Conservation (phyloP, 2,329 filamentous ascomycete genomes). For the Triangularia verruculosa region DNA sequence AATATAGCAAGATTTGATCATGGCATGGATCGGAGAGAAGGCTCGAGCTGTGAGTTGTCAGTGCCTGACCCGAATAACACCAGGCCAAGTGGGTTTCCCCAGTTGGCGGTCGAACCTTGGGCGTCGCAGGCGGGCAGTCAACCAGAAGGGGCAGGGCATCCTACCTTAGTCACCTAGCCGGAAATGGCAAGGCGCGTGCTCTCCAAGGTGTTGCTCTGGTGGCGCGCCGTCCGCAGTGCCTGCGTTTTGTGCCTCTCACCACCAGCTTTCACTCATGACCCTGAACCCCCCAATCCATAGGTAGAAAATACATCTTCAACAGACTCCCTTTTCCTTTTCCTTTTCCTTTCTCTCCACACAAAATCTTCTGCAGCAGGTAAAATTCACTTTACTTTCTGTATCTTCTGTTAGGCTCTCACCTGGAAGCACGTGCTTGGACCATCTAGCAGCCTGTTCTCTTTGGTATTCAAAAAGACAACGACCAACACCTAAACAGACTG, state of each 20-base stretch:
- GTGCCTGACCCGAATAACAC: slow-evolving; percentile 4
- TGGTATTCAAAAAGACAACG: neutral
- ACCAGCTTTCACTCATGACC: neutral
- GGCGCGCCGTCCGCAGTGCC: neutral
- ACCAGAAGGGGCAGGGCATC: neutral
- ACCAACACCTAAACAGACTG: too few species aligned
- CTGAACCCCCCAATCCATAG: neutral
- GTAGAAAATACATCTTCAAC: neutral
- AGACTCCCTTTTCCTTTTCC: neutral
- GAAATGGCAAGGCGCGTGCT: neutral
- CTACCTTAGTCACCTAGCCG: too few species aligned
- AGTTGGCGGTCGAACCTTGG: neutral
- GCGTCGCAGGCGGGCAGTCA: neutral
- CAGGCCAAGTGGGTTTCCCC: neutral
- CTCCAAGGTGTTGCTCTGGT: neutral
- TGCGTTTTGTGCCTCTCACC: neutral
- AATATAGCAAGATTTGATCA: neutral
- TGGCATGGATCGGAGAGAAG: neutral
- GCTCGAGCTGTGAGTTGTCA: neutral
- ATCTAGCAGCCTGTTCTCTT: neutral
- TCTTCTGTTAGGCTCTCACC: neutral
- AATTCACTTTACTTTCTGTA: neutral
- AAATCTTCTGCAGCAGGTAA: neutral
- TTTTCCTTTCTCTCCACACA: neutral
- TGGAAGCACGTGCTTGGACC: neutral